Evolutionary conservation across 495 filamentous ascomycete species (phyloP), one percentile per base, ranked within the genome.

Genomic region (Podospora anserina): DNA sequence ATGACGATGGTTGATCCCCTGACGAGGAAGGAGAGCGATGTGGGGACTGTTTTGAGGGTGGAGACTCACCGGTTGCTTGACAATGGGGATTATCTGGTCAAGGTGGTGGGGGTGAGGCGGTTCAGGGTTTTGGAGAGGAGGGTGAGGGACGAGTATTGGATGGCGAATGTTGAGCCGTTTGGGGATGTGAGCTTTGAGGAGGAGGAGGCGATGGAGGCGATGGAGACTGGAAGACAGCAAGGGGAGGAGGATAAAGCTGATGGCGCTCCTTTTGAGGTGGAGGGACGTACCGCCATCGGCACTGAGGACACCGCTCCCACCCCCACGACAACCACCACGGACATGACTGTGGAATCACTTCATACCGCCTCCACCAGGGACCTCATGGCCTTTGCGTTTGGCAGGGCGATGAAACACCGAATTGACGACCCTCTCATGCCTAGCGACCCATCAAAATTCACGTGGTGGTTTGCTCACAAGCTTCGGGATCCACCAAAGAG

Each of bases 391-490:
- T 49, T 49, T 16, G 39, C 39, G 9, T 49, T 49, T 49, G 39
- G 39, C 39, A 49, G 39, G 7, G 39, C 39, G 6, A 49, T 49
- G 9, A 16, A 3, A 16, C 39, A 49, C 7, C 7, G 15, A 11
- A 49, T 49, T 2, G 2, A 13, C 9, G 82, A 79, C 23, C 79
- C 84, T 54, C 89, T 87, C 55, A 89, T 89, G 6, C 39, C 39
- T 2, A 49, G 84, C 6, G 92, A 97, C 76, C 87, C 92, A 2
- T 88, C 88, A 0, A 74, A 86, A 15, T 95, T 97, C 71, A 91
- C 93, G 0, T 97, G 92, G 83, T 97, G 94, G 94, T 90, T 97
- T 69, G 93, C 92, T 18, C 90, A 85, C 71, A 87, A 96, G 62
- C 74, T 96, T 13, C 39, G 39, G 15, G 39, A 49, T 23, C 1